These are phyloP conservation scores for Elymus sibiricus DNA, from an alignment of 176 grass and related monocot genomes.

Conservation along the genomic window DNA sequence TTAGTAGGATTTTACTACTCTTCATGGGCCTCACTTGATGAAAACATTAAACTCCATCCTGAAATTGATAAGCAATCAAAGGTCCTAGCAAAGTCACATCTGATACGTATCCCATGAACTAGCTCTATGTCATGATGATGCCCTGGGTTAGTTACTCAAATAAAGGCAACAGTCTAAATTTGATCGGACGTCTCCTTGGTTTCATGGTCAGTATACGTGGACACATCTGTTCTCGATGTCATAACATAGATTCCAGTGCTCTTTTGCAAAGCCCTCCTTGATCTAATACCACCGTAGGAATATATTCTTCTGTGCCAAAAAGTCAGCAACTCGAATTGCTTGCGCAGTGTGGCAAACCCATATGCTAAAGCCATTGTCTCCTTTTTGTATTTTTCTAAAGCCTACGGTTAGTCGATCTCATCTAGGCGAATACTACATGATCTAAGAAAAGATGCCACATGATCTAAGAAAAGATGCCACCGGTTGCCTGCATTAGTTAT, in stretches of 20 bases:
- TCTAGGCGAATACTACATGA: not conserved
- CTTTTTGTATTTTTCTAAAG: constrained; percentile 21
- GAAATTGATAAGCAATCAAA: not conserved
- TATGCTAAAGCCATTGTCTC: constrained; percentile 2
- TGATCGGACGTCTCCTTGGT: not conserved
- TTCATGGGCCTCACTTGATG: not conserved
- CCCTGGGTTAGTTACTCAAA: not conserved
- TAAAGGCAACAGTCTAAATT: constrained; percentile 2
- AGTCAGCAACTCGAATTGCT: constrained; percentile 6
- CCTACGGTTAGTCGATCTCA: not conserved
- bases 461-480: not conserved
- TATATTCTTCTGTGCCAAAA: constrained; percentile 21
- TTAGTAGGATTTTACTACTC: not conserved
- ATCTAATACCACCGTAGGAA: not conserved
- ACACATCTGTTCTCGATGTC: not conserved
- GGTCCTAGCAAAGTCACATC: not conserved
- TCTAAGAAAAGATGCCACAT: not conserved
- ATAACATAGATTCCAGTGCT: not conserved
- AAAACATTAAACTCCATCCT: not conserved
- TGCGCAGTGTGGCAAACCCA: constrained; percentile 1
- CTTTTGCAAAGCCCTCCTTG: constrained; percentile 21
- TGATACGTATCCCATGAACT: not conserved
- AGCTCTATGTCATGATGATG: not conserved
- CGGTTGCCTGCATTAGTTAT: constrained; percentile 3
- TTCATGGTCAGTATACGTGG: not conserved